Evolutionary conservation across 495 filamentous ascomycete species (phyloP).

Genomic region (Neurospora sp.): DNA sequence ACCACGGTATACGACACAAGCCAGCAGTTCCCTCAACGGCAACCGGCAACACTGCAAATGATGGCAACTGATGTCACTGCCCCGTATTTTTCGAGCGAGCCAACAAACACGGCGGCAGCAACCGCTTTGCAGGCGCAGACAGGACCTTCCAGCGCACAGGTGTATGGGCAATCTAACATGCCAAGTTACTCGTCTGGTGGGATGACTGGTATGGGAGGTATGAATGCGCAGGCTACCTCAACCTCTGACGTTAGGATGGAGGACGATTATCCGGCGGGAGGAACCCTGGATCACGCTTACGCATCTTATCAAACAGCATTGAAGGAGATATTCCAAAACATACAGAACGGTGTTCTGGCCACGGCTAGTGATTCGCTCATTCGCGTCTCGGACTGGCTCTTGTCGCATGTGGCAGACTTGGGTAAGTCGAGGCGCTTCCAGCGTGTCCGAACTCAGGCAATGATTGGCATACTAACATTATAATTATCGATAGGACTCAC

Average conservation of each 20-base stretch:
- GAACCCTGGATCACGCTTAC: constrained; percentile 54
- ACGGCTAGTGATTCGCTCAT: constrained; percentile 66
- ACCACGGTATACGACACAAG: constrained; percentile 66
- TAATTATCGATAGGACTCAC: constrained; percentile 28
- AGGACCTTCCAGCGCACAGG: constrained; percentile 30
- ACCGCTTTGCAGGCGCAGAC: constrained; percentile 32
- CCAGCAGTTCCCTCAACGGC: constrained; percentile 70
- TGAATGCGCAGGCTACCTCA: constrained; percentile 29
- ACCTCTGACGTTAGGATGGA: constrained; percentile 35
- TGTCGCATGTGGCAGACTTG: constrained; percentile 70
- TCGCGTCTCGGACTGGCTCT: constrained; percentile 74
- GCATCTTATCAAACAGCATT: constrained; percentile 63
- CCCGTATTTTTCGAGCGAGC: constrained; percentile 73
- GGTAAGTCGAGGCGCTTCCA: constrained; percentile 48
- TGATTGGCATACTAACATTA: background rate
- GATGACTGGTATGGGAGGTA: constrained; percentile 31
- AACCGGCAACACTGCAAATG: constrained; percentile 72
- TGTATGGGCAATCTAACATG: constrained; percentile 41
- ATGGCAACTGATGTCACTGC: constrained; percentile 53
- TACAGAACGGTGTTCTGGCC: constrained; percentile 59
- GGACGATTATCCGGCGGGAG: constrained; percentile 24
- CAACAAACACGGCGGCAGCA: constrained; percentile 51
- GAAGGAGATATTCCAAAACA: constrained; percentile 64
- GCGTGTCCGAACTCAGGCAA: constrained; percentile 12
- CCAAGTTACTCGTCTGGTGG: constrained; percentile 34